Conservation (phyloP, 2,329 filamentous ascomycete species). For the Botrytis deweyae region DNA sequence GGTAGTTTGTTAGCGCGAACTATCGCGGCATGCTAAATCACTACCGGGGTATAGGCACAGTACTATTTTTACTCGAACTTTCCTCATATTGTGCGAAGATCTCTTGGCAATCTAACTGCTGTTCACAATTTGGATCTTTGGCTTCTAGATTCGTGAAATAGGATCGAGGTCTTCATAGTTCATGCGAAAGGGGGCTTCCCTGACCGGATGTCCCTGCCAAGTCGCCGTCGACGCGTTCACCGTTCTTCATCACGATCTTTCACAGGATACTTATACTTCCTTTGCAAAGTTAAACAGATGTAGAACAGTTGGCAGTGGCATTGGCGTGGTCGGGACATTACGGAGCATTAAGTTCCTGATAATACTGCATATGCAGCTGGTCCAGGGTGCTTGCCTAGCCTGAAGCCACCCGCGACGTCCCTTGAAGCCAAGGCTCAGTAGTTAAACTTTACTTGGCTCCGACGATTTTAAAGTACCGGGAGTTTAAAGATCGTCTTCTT, state of each 20-base stretch:
- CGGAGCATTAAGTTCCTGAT: conserved; percentile 4
- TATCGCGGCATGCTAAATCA: background rate
- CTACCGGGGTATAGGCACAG: background rate
- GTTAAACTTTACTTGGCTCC: conserved; percentile 18
- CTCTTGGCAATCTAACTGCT: background rate
- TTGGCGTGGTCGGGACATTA: conserved; percentile 9
- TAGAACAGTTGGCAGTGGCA: background rate
- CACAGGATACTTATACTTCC: background rate
- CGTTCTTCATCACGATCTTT: background rate
- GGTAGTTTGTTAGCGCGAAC: background rate
- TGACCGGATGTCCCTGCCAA: background rate
- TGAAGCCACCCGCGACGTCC: conserved; percentile 5
- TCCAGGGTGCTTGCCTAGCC: conserved; percentile 2
- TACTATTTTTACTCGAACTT: conserved; percentile 4
- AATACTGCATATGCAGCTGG: background rate
- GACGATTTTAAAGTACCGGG: conserved; percentile 12
- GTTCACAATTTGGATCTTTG: background rate
- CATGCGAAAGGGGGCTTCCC: background rate
- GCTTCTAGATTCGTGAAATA: background rate
- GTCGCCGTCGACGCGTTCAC: background rate
- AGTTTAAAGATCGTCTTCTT: conserved; percentile 11
- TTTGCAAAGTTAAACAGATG: background rate
- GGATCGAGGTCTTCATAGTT: background rate
- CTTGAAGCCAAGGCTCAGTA: conserved; percentile 14
- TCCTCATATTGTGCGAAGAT: background rate